These are phyloP conservation scores for Aspergillus affinis DNA, from an alignment of 495 filamentous ascomycete genomes.

Conservation along the genomic window DNA sequence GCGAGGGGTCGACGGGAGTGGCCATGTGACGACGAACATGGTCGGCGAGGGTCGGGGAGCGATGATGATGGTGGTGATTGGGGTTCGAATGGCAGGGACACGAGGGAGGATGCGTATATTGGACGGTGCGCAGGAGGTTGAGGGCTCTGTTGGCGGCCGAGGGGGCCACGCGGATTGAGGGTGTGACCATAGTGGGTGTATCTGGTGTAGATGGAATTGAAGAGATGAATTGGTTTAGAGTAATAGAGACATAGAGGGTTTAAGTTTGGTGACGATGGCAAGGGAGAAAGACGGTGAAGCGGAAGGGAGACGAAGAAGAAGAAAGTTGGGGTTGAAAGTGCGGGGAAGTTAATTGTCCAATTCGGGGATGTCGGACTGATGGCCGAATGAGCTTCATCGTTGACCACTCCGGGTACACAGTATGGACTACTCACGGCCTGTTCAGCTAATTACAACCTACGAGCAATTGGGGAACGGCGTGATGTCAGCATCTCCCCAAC, in stretches of 20 bases:
- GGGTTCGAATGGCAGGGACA: slow-evolving; percentile 95
- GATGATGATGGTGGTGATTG: slow-evolving; percentile 64
- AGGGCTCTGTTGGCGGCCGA: slow-evolving; percentile 75
- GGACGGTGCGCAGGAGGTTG: slow-evolving; percentile 81
- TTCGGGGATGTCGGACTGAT: not conserved
- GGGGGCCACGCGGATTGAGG: slow-evolving; percentile 59
- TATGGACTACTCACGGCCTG: too few species aligned
- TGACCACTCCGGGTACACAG: too few species aligned
- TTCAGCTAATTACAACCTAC: too few species aligned
- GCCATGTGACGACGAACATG: slow-evolving; percentile 64
- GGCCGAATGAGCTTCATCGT: not conserved
- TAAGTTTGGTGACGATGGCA: not conserved
- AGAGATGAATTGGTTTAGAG: not conserved
- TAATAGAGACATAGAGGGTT: not conserved
- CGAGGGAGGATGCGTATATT: slow-evolving; percentile 82
- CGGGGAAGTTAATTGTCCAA: not conserved
- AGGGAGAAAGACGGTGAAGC: not conserved
- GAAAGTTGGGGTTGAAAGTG: not conserved
- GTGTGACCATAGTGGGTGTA: slow-evolving; percentile 40
- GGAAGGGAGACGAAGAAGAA: not conserved
- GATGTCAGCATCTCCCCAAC: too few species aligned
- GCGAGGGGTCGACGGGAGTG: slow-evolving; percentile 67
- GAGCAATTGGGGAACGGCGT: too few species aligned
- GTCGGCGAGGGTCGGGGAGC: slow-evolving; percentile 49
- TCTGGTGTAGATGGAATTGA: not conserved